Percentiles rank a stretch among this genome's conserved stretches.
phyloP scores from a whole-genome alignment of 1,284 basidiomycete genomes.

The Schizopora paradoxa region DNA sequence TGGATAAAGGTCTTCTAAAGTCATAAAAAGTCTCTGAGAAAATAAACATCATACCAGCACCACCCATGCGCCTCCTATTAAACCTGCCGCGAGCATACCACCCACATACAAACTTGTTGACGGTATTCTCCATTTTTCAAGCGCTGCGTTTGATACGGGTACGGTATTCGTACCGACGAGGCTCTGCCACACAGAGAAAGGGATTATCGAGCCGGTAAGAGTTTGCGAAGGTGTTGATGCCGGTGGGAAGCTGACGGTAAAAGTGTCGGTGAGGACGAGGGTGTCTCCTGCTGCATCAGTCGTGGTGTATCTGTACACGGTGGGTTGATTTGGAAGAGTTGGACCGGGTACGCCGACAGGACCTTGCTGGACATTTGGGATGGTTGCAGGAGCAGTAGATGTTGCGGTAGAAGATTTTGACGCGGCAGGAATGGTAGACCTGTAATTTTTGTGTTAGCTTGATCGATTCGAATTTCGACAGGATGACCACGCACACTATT shows the following conservation, averaged over 20 bases:
- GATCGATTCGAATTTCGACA: constrained; percentile 7
- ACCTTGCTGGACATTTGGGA: constrained; percentile 32
- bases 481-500: constrained; percentile 36
- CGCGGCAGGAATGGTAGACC: constrained; percentile 27
- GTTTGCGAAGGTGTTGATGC: constrained; percentile 29
- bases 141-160: constrained; percentile 5
- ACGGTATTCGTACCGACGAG: constrained; percentile 38
- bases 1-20: too few species aligned
- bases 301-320: constrained; percentile 55
- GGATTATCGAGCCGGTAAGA: constrained; percentile 45
- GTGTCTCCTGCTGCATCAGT: constrained; percentile 52
- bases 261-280: constrained; percentile 40
- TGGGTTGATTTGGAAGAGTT: constrained; percentile 41
- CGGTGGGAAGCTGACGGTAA: constrained; percentile 49
- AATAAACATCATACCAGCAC: constrained; percentile 14
- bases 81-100: constrained; percentile 9
- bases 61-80: constrained; percentile 16
- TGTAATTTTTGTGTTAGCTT: constrained; percentile 20
- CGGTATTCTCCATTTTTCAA: constrained; percentile 3
- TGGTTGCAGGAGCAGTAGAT: constrained; percentile 17
- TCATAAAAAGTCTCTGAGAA: too few species aligned
- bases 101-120: neutral
- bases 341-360: constrained; percentile 54
- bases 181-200: constrained; percentile 48
- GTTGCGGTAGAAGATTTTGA: constrained; percentile 25